These are phyloP conservation scores for Corchorus capsularis DNA, from an alignment of 345 rosid genomes.

Conservation along the genomic window DNA sequence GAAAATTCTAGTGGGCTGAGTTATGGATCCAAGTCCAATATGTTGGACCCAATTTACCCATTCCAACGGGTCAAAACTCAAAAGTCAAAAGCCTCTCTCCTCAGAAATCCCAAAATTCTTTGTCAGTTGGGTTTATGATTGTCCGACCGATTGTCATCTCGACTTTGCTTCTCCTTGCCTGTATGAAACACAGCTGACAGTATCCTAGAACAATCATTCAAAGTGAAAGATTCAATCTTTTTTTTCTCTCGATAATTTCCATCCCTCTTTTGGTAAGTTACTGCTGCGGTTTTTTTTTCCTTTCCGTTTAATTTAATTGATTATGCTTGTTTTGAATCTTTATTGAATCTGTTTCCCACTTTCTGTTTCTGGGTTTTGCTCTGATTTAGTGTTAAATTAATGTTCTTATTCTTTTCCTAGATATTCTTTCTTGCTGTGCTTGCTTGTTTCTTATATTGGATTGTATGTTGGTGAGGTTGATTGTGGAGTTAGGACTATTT, in stretches of 20 bases:
- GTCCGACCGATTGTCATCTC: background rate
- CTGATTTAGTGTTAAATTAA: background rate
- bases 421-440: background rate
- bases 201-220: background rate
- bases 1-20: too few relatives aligned
- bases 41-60: background rate
- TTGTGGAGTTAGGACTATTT: background rate
- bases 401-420: background rate
- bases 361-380: constrained; percentile 1
- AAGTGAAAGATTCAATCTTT: background rate
- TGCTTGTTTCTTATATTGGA: background rate
- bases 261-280: background rate
- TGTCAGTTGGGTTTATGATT: background rate
- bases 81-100: background rate
- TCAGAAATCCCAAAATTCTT: background rate
- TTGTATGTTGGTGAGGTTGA: background rate
- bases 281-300: background rate
- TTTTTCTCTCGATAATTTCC: background rate
- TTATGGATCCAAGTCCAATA: background rate
- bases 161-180: background rate
- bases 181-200: background rate
- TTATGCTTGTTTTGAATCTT: background rate
- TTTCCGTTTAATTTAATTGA: background rate
- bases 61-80: background rate
- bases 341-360: background rate